A percentile compares a stretch with the other conserved stretches of the same genome.
These are phyloP conservation scores for Chytridium lagenaria DNA, from an alignment of 371 early-diverging fungal genomes.

Conservation along the genomic window DNA sequence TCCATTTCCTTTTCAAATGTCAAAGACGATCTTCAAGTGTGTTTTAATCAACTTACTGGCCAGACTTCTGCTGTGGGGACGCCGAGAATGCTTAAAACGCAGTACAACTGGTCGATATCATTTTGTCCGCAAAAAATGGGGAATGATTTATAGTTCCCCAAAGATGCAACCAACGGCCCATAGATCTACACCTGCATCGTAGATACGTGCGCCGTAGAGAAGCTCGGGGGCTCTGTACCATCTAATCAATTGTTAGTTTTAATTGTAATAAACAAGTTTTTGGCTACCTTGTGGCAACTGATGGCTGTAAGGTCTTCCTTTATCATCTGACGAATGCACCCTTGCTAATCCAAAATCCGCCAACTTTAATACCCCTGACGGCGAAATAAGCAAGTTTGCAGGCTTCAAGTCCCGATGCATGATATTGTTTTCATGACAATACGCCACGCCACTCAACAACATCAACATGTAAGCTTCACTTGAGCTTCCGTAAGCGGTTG, in stretches of 20 bases:
- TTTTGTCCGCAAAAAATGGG: conserved; percentile 65
- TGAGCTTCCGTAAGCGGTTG: conserved; percentile 54
- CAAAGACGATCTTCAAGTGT: background rate
- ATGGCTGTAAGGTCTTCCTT: conserved; percentile 53
- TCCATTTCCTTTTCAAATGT: conserved; percentile 52
- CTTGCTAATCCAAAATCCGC: conserved; percentile 65
- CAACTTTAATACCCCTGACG: conserved; percentile 60
- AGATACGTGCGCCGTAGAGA: conserved; percentile 59
- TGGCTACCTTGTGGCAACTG: conserved; percentile 56
- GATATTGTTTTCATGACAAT: conserved; percentile 56
- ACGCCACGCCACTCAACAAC: conserved; percentile 56
- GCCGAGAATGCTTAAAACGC: conserved; percentile 57
- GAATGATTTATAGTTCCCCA: conserved; percentile 60
- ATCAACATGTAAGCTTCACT: conserved; percentile 60
- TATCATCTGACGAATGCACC: conserved; percentile 30
- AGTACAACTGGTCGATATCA: conserved; percentile 65
- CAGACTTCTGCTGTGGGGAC: conserved; percentile 57
- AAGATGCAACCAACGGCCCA: conserved; percentile 70
- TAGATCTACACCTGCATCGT: conserved; percentile 61
- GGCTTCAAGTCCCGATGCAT: conserved; percentile 60
- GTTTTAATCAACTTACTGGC: conserved; percentile 49
- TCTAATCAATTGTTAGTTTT: conserved; percentile 33
- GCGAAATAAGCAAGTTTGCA: conserved; percentile 62
- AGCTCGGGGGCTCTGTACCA: conserved; percentile 73
- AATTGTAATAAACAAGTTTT: background rate